These are phyloP conservation scores for Russula griseocarnosa DNA, from an alignment of 768 basidiomycete genomes.

Conservation along the genomic window DNA sequence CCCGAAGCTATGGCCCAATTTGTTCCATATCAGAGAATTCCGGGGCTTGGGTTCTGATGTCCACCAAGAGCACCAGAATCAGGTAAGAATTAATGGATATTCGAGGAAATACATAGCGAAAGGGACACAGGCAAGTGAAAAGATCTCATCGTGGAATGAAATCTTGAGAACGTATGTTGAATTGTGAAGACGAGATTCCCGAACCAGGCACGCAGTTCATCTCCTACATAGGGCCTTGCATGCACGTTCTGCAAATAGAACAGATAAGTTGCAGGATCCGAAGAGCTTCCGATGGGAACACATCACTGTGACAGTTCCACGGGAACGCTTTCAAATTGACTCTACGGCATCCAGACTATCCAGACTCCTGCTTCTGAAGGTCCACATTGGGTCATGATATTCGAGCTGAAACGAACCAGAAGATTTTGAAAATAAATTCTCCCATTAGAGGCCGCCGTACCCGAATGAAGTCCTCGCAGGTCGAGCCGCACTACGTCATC, in stretches of 20 bases:
- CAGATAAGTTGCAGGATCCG: background rate
- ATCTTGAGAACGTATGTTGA: background rate
- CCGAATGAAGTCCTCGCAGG: background rate
- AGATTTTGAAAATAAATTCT: constrained; percentile 6
- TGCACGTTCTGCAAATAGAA: background rate
- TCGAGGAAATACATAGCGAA: background rate
- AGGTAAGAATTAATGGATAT: background rate
- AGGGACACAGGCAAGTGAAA: background rate
- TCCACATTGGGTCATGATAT: background rate
- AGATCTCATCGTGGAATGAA: background rate
- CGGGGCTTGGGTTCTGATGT: background rate
- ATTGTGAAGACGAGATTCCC: background rate
- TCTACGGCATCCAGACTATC: background rate
- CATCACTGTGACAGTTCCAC: background rate
- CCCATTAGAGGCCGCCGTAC: constrained; percentile 11
- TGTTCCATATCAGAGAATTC: background rate
- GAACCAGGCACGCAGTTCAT: background rate
- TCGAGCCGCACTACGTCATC: constrained; percentile 24
- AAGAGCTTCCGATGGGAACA: constrained; percentile 5
- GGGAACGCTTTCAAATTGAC: background rate
- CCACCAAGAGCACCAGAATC: background rate
- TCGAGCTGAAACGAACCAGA: background rate
- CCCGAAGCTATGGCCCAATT: background rate
- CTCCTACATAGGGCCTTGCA: background rate
- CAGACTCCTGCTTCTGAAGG: constrained; percentile 5